Percentiles rank a stretch among this genome's conserved stretches.
Conservation (phyloP, 192 early-diverging fungal genomes). For the Coemansia sp. region DNA sequence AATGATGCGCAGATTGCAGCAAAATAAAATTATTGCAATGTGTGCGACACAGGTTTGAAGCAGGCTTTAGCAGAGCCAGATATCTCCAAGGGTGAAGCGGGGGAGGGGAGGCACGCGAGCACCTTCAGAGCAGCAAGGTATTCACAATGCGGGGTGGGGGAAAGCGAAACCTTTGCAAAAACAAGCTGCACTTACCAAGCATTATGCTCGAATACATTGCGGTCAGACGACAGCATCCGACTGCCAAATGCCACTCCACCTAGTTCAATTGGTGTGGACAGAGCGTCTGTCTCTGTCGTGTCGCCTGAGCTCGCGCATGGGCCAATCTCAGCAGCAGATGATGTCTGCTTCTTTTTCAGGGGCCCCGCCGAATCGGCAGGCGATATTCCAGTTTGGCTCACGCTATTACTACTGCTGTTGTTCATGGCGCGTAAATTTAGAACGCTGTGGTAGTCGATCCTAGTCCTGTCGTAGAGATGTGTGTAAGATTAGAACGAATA, state of each 20-base stretch:
- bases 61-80: neutral
- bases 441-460: conserved; percentile 5
- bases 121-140: neutral
- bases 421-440: conserved; percentile 10
- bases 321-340: conserved; percentile 41
- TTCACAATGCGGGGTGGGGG: neutral
- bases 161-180: neutral
- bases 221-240: conserved; percentile 70
- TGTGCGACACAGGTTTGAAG: neutral
- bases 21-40: neutral
- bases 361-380: conserved; percentile 11
- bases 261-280: neutral
- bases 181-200: conserved; percentile 73
- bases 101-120: neutral
- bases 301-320: conserved; percentile 12
- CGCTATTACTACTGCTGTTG: neutral
- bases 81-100: neutral
- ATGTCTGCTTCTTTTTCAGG: conserved; percentile 45
- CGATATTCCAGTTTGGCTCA: neutral
- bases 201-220: conserved; percentile 85
- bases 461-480: neutral
- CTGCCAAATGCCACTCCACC: conserved; percentile 66
- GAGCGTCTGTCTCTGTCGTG: conserved; percentile 12
- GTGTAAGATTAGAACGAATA: neutral
- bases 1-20: neutral